A percentile compares a stretch with the other conserved stretches of the same genome.
Evolutionary conservation across 371 early-diverging fungal genomes (phyloP).

Genomic region (Mortierella sp.): DNA sequence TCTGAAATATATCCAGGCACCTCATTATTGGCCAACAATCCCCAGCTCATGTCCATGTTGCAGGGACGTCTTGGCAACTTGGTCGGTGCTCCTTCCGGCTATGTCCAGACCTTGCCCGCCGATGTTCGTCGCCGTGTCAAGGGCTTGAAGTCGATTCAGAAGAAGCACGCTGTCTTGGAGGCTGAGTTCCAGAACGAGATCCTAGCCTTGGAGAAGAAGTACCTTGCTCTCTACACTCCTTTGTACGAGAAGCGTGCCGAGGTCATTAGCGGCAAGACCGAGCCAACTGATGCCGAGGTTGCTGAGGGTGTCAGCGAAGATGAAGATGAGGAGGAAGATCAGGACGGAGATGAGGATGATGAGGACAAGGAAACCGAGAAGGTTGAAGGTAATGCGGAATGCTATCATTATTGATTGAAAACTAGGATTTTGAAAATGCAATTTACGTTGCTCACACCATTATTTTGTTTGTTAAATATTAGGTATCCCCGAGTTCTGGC

Average conservation of each 20-base stretch:
- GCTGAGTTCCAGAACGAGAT: slow-evolving; percentile 91
- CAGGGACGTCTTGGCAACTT: slow-evolving; percentile 80
- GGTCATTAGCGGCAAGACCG: slow-evolving; percentile 80
- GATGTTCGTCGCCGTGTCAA: slow-evolving; percentile 86
- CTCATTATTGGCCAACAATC: slow-evolving; percentile 59
- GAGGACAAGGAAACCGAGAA: slow-evolving; percentile 56
- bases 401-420: background rate
- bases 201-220: slow-evolving; percentile 94
- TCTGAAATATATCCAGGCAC: slow-evolving; percentile 18
- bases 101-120: slow-evolving; percentile 74
- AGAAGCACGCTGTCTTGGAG: slow-evolving; percentile 85
- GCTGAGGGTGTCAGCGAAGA: slow-evolving; percentile 71
- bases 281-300: slow-evolving; percentile 91
- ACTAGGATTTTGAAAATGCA: background rate
- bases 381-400: slow-evolving; percentile 30
- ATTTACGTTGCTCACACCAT: background rate
- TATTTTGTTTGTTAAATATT: background rate
- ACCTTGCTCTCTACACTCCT: slow-evolving; percentile 83
- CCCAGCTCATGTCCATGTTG: slow-evolving; percentile 72
- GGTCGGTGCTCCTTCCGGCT: slow-evolving; percentile 85
- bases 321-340: slow-evolving; percentile 66
- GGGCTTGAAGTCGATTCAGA: slow-evolving; percentile 85
- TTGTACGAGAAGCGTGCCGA: slow-evolving; percentile 87
- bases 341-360: slow-evolving; percentile 59
- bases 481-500: slow-evolving; percentile 95